A percentile compares a stretch with the other conserved stretches of the same genome.
Evolutionary conservation across 345 rosid species (phyloP).

Genomic region (Syzygium oleosum): DNA sequence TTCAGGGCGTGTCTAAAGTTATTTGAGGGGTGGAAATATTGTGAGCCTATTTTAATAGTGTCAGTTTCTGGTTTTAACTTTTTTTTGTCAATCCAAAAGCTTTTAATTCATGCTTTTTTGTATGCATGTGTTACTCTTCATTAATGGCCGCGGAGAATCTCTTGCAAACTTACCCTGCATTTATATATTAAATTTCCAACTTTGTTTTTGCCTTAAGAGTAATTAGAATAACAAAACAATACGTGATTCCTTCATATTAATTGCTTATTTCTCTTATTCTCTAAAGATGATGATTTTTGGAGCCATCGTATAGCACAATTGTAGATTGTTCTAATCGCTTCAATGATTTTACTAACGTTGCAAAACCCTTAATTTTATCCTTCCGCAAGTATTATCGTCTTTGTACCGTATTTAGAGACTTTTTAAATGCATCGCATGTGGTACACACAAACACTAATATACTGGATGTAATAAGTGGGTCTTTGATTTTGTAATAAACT

Average conservation of each 20-base stretch:
- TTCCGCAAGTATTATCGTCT: not conserved
- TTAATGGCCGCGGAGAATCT: not conserved
- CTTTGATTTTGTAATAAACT: not conserved
- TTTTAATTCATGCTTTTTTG: not conserved
- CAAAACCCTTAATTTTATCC: not conserved
- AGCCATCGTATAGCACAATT: not conserved
- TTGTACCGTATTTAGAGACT: not conserved
- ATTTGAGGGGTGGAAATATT: not conserved
- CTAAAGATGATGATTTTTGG: not conserved
- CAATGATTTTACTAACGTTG: not conserved
- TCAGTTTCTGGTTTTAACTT: not conserved
- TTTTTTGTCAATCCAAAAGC: not conserved
- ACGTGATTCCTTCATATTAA: not conserved
- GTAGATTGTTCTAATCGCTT: not conserved
- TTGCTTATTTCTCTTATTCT: not conserved
- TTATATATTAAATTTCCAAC: not conserved
- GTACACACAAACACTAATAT: not conserved
- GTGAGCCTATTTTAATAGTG: not conserved
- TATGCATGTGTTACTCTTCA: not conserved
- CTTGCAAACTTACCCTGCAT: not conserved
- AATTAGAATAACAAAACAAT: not conserved
- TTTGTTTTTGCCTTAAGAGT: not conserved
- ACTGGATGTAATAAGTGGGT: not conserved
- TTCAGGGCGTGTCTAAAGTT: not conserved
- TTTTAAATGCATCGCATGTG: not conserved